Conservation (phyloP, 768 basidiomycete genomes). For the Kwoniella mangroviensis region DNA sequence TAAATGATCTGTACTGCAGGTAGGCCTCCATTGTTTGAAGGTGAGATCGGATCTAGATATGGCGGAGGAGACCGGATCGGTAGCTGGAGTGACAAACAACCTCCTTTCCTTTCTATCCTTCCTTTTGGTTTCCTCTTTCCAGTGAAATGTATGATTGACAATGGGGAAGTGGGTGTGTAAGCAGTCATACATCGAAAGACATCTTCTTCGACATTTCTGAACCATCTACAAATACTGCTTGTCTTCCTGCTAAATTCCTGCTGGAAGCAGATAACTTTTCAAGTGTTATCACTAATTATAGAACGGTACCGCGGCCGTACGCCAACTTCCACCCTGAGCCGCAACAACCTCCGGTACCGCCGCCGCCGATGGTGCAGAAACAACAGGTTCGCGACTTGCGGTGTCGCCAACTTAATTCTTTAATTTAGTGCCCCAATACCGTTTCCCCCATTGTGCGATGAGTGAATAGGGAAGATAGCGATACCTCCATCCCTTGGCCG, state of each 20-base stretch:
- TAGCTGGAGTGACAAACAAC: no score
- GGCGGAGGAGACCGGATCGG: not conserved
- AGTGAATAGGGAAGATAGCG: no score
- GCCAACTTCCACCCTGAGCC: not conserved
- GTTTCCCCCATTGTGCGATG: no score
- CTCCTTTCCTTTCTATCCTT: not conserved
- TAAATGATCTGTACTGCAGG: constrained; percentile 21
- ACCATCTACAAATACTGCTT: no score
- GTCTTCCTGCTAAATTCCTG: no score
- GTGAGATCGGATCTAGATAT: not conserved
- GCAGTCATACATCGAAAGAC: not conserved
- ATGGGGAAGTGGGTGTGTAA: not conserved
- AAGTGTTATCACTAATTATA: not conserved
- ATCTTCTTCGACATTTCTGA: no score
- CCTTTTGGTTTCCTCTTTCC: not conserved
- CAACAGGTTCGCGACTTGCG: not conserved
- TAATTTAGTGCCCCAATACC: no score
- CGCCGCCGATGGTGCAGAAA: not conserved
- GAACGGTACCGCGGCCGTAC: not conserved
- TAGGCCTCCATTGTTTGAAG: constrained; percentile 17
- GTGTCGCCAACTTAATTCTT: no score
- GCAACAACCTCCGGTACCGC: no score
- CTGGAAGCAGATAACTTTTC: not conserved
- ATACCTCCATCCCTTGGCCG: no score
- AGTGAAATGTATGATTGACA: not conserved